Evolutionary conservation across 495 filamentous ascomycete species (phyloP).

Genomic region (Tuber borchii): DNA sequence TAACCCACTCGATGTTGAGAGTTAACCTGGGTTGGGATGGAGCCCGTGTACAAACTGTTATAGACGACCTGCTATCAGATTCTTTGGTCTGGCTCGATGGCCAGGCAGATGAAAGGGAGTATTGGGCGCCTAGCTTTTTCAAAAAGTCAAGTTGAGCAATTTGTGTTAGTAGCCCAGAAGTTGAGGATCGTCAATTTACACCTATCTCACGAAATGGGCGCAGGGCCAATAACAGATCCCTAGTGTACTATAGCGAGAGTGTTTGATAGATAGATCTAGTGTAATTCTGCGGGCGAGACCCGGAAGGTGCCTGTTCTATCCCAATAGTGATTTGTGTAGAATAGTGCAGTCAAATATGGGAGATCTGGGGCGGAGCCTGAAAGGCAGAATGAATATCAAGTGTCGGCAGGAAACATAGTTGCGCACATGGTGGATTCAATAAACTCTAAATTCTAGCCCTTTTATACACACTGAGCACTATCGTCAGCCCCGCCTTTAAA

Average conservation of each 20-base stretch:
- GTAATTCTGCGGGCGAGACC: background rate
- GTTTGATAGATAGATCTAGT: background rate
- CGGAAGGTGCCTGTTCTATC: background rate
- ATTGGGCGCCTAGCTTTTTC: conserved; percentile 68
- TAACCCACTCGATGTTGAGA: conserved; percentile 85
- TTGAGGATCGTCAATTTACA: background rate
- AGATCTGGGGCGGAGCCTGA: background rate
- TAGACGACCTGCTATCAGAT: conserved; percentile 85
- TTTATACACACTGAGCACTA: background rate
- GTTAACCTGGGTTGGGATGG: conserved; percentile 82
- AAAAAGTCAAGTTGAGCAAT: background rate
- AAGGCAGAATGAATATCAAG: background rate
- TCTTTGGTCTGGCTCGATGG: conserved; percentile 91
- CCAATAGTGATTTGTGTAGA: background rate
- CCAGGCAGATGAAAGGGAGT: conserved; percentile 82
- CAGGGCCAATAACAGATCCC: background rate
- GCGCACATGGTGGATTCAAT: background rate
- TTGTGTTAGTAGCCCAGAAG: background rate
- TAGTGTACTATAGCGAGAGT: background rate
- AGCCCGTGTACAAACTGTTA: conserved; percentile 74
- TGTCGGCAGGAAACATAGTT: background rate
- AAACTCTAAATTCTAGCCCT: conserved; percentile 11
- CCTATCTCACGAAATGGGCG: background rate
- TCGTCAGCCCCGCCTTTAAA: background rate
- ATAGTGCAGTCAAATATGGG: background rate